phyloP scores from a whole-genome alignment of 2,329 filamentous ascomycete genomes.

The Colletotrichum brevisporum region DNA sequence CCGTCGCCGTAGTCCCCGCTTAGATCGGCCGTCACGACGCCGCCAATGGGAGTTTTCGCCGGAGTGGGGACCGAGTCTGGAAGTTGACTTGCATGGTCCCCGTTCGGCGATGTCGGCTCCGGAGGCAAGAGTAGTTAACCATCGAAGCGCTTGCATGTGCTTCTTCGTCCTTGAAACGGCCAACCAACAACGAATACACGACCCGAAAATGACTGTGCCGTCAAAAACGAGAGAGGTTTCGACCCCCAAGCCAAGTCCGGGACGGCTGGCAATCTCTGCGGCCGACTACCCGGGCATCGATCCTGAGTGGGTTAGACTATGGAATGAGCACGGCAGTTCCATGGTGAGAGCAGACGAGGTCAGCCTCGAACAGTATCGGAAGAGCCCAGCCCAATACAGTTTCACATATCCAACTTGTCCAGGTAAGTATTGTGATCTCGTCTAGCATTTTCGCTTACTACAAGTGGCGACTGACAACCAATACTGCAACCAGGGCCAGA shows the following conservation, averaged over 20 bases:
- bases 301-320: conserved; percentile 47
- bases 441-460: rapidly evolving
- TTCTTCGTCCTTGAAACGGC: neutral
- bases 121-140: neutral
- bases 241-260: neutral
- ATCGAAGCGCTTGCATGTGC: neutral
- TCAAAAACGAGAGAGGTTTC: neutral
- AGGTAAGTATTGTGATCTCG: conserved; percentile 30
- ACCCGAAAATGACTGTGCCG: conserved; percentile 13
- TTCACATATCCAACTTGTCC: conserved; percentile 48
- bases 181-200: neutral
- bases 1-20: conserved; percentile 1
- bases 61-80: neutral
- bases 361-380: conserved; percentile 46
- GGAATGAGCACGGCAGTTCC: conserved; percentile 46
- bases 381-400: conserved; percentile 46
- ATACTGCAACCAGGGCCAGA: conserved; percentile 2
- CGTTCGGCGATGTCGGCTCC: conserved; percentile 1
- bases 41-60: conserved; percentile 17
- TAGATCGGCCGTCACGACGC: conserved; percentile 29
- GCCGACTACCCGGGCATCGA: conserved; percentile 44
- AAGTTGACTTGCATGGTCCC: too few species aligned
- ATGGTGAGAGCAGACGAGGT: conserved; percentile 48
- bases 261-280: conserved; percentile 20
- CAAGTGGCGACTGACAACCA: neutral